Evolutionary conservation across 2,329 filamentous ascomycete genomes (phyloP).

Genomic region (Fusarium sp.): DNA sequence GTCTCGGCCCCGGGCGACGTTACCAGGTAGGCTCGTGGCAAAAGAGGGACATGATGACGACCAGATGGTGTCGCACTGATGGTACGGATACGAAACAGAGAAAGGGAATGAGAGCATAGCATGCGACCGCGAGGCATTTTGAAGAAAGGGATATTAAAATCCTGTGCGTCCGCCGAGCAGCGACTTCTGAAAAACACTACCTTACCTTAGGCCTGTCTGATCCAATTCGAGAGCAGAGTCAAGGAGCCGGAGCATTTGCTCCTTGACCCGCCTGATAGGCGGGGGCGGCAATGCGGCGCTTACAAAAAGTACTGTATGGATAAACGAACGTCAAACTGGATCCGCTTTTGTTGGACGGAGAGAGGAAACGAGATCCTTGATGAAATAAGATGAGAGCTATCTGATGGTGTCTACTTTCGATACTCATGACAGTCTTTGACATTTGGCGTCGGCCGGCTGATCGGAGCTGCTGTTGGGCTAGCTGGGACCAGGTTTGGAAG

Average conservation of each 20-base stretch:
- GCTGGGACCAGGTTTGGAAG: not conserved
- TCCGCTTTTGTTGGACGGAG: conserved; percentile 34
- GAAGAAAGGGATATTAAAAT: conserved; percentile 47
- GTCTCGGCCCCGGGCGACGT: conserved; percentile 42
- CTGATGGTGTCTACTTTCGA: conserved; percentile 1
- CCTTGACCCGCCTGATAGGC: conserved; percentile 52
- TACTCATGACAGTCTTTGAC: not conserved
- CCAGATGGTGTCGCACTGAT: conserved; percentile 39
- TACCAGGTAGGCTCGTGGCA: conserved; percentile 46
- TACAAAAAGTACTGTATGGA: conserved; percentile 44
- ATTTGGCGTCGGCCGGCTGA: conserved; percentile 7
- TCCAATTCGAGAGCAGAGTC: conserved; percentile 45
- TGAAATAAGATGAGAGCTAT: conserved; percentile 8
- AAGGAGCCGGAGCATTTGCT: conserved; percentile 55
- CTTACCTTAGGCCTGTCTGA: conserved; percentile 43
- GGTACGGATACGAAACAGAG: conserved; percentile 20
- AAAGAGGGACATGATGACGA: conserved; percentile 45
- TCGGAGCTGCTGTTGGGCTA: conserved; percentile 16
- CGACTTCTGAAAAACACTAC: conserved; percentile 45
- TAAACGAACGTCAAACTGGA: conserved; percentile 21
- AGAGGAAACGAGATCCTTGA: conserved; percentile 18
- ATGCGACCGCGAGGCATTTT: conserved; percentile 53
- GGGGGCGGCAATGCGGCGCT: conserved; percentile 51
- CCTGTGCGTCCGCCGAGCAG: conserved; percentile 49
- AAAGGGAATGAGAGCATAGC: conserved; percentile 40